Conservation (phyloP, 306 rosid species). For the Cicer arietinum region DNA sequence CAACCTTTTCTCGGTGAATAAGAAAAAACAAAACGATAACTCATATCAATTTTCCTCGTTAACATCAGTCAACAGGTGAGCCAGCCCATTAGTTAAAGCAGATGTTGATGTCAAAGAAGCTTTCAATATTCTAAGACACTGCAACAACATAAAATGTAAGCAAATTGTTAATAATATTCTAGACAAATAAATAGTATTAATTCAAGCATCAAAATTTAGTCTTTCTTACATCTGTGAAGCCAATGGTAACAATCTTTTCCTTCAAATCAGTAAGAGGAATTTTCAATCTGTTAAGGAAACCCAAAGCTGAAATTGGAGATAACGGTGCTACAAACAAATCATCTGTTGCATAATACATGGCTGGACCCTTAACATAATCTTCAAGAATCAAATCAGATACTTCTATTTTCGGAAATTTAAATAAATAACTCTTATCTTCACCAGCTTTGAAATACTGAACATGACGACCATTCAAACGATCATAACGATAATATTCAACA, state of each 20-base stretch:
- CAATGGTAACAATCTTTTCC: slow-evolving; percentile 7
- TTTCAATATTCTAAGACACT: neutral
- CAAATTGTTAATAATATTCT: too few relatives aligned
- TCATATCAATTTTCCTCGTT: neutral
- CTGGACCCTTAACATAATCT: neutral
- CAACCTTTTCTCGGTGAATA: neutral
- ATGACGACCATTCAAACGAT: neutral
- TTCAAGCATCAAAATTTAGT: neutral
- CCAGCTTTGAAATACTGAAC: neutral
- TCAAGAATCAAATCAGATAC: neutral
- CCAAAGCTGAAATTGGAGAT: neutral
- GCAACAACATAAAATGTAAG: neutral
- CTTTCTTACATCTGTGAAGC: neutral
- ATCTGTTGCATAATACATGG: neutral
- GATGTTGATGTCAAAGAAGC: neutral
- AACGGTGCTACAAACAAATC: neutral
- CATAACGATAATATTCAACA: neutral
- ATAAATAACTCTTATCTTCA: neutral
- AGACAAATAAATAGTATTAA: too few relatives aligned
- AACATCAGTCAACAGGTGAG: neutral
- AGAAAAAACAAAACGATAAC: neutral
- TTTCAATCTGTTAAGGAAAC: neutral
- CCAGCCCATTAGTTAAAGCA: neutral
- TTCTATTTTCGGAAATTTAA: neutral
- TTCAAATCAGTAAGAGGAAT: neutral